These are phyloP conservation scores for Hamigera avellanea DNA, from an alignment of 495 filamentous ascomycete genomes.

Conservation along the genomic window DNA sequence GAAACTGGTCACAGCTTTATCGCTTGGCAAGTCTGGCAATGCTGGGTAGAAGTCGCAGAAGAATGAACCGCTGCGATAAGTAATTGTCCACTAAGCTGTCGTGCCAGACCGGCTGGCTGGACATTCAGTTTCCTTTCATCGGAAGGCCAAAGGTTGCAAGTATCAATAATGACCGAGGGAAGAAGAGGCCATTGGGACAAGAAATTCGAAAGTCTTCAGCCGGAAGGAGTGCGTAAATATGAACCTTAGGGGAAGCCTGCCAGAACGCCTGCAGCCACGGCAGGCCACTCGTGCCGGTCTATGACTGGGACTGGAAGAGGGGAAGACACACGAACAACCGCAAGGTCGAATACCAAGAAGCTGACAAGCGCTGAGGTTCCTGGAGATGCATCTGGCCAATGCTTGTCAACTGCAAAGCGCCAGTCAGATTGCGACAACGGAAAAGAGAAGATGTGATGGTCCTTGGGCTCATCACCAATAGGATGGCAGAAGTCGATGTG, in stretches of 20 bases:
- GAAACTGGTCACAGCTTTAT: too few species aligned
- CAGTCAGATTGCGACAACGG: slow-evolving; percentile 11
- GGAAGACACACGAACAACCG: neutral
- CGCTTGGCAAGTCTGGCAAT: too few species aligned
- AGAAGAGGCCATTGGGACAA: too few species aligned
- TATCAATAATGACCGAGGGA: slow-evolving; percentile 5
- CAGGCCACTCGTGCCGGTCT: too few species aligned
- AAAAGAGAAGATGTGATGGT: neutral
- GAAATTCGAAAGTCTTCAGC: too few species aligned
- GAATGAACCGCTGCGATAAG: neutral
- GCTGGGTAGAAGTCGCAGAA: neutral
- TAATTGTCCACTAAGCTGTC: neutral
- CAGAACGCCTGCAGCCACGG: too few species aligned
- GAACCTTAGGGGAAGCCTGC: too few species aligned
- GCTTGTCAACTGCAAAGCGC: slow-evolving; percentile 26
- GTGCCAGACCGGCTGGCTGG: slow-evolving; percentile 33
- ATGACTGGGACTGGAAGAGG: too few species aligned
- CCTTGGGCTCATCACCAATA: slow-evolving; percentile 21
- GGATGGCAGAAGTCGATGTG: slow-evolving; percentile 9
- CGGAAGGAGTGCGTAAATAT: too few species aligned
- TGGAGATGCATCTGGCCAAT: slow-evolving; percentile 32
- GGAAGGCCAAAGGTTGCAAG: slow-evolving; percentile 8
- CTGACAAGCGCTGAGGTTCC: slow-evolving; percentile 13
- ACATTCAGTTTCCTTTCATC: slow-evolving; percentile 22
- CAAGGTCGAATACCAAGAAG: slow-evolving; percentile 7